Conservation (phyloP, 371 early-diverging fungal species). For the Apophysomyces ossiformis region DNA sequence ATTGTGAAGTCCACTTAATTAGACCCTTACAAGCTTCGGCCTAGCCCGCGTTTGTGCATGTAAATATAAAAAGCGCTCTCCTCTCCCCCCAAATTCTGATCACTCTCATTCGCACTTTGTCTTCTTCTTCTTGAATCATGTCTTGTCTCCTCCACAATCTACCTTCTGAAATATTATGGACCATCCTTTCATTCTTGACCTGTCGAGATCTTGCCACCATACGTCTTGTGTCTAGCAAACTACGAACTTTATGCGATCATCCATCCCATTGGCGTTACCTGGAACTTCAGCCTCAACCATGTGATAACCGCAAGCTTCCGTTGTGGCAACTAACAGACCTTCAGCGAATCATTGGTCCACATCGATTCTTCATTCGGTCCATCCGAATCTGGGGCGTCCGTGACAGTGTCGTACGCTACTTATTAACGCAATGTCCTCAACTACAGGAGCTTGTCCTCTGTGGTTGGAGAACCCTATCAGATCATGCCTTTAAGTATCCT, state of each 20-base stretch:
- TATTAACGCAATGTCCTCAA: constrained; percentile 31
- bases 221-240: constrained; percentile 18
- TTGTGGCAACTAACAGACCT: constrained; percentile 31
- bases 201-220: constrained; percentile 22
- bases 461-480: constrained; percentile 42
- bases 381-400: constrained; percentile 35
- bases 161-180: constrained; percentile 27
- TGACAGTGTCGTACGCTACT: constrained; percentile 33
- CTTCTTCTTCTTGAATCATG: constrained; percentile 10
- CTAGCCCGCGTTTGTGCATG: constrained; percentile 9
- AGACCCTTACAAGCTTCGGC: constrained; percentile 1
- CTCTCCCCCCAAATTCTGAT: background rate
- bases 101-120: background rate
- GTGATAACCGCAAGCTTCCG: background rate
- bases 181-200: constrained; percentile 19
- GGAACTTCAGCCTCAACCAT: background rate
- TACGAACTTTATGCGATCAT: constrained; percentile 17
- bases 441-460: constrained; percentile 29
- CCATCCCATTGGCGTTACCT: constrained; percentile 16
- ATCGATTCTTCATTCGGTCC: constrained; percentile 28
- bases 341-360: constrained; percentile 23
- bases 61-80: constrained; percentile 8
- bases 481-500: constrained; percentile 29
- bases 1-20: background rate
- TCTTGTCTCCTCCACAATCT: constrained; percentile 13